These are phyloP conservation scores for Chytriomyces sp. DNA, from an alignment of 192 early-diverging fungal species.

Conservation along the genomic window DNA sequence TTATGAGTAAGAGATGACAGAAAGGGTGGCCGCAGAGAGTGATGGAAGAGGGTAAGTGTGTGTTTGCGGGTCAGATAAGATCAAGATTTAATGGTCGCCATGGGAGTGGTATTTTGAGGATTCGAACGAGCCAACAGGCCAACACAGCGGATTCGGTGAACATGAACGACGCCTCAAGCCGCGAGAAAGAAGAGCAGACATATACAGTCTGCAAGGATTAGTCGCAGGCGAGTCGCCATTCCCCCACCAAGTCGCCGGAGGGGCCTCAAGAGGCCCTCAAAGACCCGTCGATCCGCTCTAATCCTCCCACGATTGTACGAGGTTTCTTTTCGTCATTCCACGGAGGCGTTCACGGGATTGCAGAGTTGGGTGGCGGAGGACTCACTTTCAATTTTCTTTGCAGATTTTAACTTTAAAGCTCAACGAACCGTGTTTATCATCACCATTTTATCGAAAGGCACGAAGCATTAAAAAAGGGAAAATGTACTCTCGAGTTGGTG, in stretches of 20 bases:
- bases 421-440: not conserved
- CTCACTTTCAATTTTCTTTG: not conserved
- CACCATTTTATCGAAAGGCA: no score
- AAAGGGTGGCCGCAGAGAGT: not conserved
- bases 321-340: no score
- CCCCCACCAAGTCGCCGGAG: not conserved
- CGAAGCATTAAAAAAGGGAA: not conserved
- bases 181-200: not conserved
- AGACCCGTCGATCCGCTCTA: no score
- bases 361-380: not conserved
- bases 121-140: no score
- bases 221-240: not conserved
- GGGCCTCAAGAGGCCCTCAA: not conserved
- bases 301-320: no score
- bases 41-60: not conserved
- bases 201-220: not conserved
- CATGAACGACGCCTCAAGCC: not conserved
- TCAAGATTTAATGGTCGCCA: conserved; percentile 32
- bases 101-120: not conserved
- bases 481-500: not conserved
- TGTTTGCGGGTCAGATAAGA: conserved; percentile 30
- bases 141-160: no score
- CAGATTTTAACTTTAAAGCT: not conserved
- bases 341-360: not conserved
- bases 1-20: not conserved